Conservation (phyloP, 2,329 filamentous ascomycete genomes). For the Epichloe scottii region DNA sequence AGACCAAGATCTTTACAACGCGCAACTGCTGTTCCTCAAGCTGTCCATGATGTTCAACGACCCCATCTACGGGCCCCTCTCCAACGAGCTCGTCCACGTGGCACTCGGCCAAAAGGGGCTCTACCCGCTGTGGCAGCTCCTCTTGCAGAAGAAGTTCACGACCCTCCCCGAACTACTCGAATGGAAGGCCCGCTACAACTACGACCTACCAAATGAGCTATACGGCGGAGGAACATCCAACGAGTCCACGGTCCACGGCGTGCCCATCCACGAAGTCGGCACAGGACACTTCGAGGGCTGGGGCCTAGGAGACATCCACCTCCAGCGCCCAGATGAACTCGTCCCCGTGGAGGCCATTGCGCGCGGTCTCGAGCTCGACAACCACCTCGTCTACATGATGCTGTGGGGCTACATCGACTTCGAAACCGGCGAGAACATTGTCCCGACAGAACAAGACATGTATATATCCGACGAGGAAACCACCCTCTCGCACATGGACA, state of each 20-base stretch:
- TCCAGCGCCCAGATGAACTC: conserved; percentile 46
- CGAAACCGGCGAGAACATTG: conserved; percentile 35
- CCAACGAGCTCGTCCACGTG: conserved; percentile 38
- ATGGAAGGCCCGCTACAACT: conserved; percentile 46
- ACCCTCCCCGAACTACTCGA: conserved; percentile 38
- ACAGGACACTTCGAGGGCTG: conserved; percentile 41
- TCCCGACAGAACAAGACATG: conserved; percentile 36
- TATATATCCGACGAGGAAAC: conserved; percentile 37
- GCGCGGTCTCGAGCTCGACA: conserved; percentile 39
- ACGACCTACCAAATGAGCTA: conserved; percentile 25
- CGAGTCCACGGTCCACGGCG: conserved; percentile 30
- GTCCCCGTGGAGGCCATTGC: conserved; percentile 42
- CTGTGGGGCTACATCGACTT: conserved; percentile 50
- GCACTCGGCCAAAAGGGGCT: conserved; percentile 47
- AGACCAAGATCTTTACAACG: conserved; percentile 46
- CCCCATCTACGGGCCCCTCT: conserved; percentile 41
- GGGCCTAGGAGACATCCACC: conserved; percentile 32
- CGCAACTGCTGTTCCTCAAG: conserved; percentile 57
- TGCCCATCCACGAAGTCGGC: conserved; percentile 41
- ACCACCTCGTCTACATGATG: conserved; percentile 43
- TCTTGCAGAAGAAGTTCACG: conserved; percentile 43
- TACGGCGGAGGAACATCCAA: conserved; percentile 10
- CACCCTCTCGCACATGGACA: conserved; percentile 20
- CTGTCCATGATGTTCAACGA: conserved; percentile 58
- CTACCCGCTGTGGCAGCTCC: conserved; percentile 43